A percentile compares a stretch with the other conserved stretches of the same genome.
phyloP scores from a whole-genome alignment of 2,329 filamentous ascomycete species.

The Clonostachys chloroleuca region DNA sequence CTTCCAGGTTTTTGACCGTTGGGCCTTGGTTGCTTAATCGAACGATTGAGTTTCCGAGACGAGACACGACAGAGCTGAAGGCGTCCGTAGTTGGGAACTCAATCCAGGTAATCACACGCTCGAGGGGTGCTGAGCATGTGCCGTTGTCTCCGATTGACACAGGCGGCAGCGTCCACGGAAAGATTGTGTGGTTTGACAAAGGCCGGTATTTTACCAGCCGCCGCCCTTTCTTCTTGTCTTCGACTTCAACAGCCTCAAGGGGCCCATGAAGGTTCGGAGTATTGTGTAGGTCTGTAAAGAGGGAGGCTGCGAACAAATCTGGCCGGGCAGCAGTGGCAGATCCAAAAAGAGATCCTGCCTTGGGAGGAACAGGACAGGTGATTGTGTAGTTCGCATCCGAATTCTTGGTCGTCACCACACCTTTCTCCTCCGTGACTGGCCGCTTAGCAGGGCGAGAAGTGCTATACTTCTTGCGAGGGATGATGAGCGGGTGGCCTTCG shows the following conservation, averaged over 20 bases:
- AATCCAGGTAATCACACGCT: conserved; percentile 65
- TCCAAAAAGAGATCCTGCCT: conserved; percentile 60
- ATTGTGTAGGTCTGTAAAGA: conserved; percentile 74
- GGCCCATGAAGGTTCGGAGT: conserved; percentile 61
- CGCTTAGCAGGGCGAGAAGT: neutral
- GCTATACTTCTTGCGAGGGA: conserved; percentile 46
- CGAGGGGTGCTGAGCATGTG: conserved; percentile 67
- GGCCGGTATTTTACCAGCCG: conserved; percentile 32
- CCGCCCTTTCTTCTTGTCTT: conserved; percentile 42
- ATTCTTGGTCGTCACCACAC: conserved; percentile 15
- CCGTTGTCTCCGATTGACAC: conserved; percentile 72
- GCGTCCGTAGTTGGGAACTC: conserved; percentile 52
- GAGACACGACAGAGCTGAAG: conserved; percentile 20
- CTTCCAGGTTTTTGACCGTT: conserved; percentile 46
- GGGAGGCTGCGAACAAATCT: conserved; percentile 87
- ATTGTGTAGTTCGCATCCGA: conserved; percentile 44
- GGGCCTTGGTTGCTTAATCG: conserved; percentile 31
- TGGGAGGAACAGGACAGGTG: conserved; percentile 62
- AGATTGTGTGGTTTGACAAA: conserved; percentile 76
- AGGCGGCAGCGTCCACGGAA: conserved; percentile 86
- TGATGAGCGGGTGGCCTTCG: conserved; percentile 87
- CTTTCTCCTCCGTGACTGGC: conserved; percentile 1
- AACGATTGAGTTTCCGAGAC: conserved; percentile 22
- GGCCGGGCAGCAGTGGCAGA: conserved; percentile 75
- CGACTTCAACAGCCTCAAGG: conserved; percentile 24